Percentiles rank a stretch among this genome's conserved stretches.
These are phyloP conservation scores for Monosporascus cannonballus DNA, from an alignment of 2,329 filamentous ascomycete species.

Conservation along the genomic window DNA sequence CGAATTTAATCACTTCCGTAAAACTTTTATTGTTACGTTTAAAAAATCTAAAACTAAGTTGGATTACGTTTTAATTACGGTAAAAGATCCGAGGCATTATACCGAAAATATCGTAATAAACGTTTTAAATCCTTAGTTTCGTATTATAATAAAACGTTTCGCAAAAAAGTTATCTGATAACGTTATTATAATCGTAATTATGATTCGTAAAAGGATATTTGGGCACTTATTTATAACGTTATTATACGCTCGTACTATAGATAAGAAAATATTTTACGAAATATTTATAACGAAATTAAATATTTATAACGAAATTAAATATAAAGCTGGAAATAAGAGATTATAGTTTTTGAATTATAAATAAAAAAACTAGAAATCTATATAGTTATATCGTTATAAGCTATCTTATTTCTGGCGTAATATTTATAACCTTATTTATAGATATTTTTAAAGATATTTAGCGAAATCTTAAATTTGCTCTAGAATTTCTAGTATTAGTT, in stretches of 20 bases:
- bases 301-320: background rate
- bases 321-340: background rate
- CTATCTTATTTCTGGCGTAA: background rate
- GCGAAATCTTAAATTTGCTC: background rate
- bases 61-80: background rate
- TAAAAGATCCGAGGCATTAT: background rate
- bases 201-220: background rate
- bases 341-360: background rate
- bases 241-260: background rate
- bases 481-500: background rate
- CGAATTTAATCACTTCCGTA: background rate
- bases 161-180: background rate
- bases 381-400: constrained; percentile 3
- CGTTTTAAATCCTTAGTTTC: background rate
- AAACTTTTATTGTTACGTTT: background rate
- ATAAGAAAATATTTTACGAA: background rate
- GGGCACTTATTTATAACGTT: background rate
- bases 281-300: too few relatives aligned
- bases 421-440: background rate
- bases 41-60: background rate
- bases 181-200: background rate
- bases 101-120: background rate
- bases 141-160: background rate
- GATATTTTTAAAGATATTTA: background rate
- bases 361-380: background rate